Evolutionary conservation across 805 yeast genomes (phyloP).

Genomic region (Kodamaea restingae): DNA sequence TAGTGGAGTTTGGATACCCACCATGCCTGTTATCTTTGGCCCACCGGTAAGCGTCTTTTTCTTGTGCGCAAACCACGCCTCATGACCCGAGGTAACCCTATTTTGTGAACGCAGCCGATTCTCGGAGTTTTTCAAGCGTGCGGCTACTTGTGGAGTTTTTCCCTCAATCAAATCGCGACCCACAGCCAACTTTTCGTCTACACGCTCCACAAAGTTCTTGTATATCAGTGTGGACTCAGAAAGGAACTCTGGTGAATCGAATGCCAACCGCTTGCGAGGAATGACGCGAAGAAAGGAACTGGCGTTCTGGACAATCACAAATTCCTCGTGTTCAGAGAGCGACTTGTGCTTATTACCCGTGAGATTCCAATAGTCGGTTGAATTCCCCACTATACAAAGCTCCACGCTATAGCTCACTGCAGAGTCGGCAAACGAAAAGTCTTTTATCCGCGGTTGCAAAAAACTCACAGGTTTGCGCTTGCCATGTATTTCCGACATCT

Average conservation of each 20-base stretch:
- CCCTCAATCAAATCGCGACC: constrained; percentile 13
- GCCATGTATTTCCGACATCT: constrained; percentile 1
- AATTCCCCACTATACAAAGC: constrained; percentile 24
- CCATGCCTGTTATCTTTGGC: constrained; percentile 20
- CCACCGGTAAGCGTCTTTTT: constrained; percentile 20
- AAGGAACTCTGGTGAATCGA: constrained; percentile 7
- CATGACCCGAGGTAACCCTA: background rate
- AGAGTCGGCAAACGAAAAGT: constrained; percentile 25
- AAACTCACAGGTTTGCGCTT: constrained; percentile 3
- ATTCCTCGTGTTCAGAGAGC: constrained; percentile 17
- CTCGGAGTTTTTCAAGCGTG: background rate
- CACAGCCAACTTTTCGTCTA: constrained; percentile 15
- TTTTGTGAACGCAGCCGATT: background rate
- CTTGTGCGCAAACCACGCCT: constrained; percentile 10
- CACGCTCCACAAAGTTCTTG: constrained; percentile 15
- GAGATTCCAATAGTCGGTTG: constrained; percentile 17
- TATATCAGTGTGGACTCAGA: constrained; percentile 14
- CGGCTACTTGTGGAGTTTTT: constrained; percentile 1
- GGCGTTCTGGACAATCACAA: constrained; percentile 22
- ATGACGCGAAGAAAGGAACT: constrained; percentile 21
- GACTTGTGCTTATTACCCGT: constrained; percentile 5
- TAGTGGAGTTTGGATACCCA: constrained; percentile 16
- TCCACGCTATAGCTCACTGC: constrained; percentile 28
- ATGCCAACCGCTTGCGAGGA: constrained; percentile 12
- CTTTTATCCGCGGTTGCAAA: constrained; percentile 17